Conservation (phyloP, 2,329 filamentous ascomycete species). For the Aspergillus fructus region DNA sequence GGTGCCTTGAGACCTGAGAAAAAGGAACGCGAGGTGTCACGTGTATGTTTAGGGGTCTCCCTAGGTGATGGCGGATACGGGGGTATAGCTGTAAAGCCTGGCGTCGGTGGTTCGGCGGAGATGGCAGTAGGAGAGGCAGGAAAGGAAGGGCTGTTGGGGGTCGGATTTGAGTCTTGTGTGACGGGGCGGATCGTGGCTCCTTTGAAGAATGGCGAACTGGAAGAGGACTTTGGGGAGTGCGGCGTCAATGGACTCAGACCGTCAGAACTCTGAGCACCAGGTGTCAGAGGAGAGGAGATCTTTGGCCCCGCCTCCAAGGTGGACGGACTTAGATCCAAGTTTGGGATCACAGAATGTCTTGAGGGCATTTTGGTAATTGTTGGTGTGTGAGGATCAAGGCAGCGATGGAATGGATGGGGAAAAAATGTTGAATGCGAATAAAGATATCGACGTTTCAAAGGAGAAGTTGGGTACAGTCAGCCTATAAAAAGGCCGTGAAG, state of each 20-base stretch:
- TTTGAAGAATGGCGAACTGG: slow-evolving; percentile 38
- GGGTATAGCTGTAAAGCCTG: slow-evolving; percentile 47
- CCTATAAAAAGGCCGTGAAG: background rate
- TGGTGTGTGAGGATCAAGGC: slow-evolving; percentile 12
- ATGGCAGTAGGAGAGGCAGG: slow-evolving; percentile 28
- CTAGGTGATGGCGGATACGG: slow-evolving; percentile 46
- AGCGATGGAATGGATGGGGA: background rate
- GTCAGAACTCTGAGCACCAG: slow-evolving; percentile 36
- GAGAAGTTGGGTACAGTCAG: background rate
- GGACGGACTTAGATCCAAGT: slow-evolving; percentile 37
- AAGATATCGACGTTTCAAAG: background rate
- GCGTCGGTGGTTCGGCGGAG: slow-evolving; percentile 34
- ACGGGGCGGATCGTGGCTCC: slow-evolving; percentile 43
- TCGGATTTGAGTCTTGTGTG: slow-evolving; percentile 35
- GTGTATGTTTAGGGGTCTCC: slow-evolving; percentile 40
- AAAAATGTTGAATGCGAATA: background rate
- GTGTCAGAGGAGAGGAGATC: slow-evolving; percentile 33
- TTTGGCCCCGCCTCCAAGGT: slow-evolving; percentile 31
- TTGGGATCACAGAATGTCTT: slow-evolving; percentile 36
- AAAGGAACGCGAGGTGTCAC: slow-evolving; percentile 47
- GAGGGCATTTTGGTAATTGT: slow-evolving; percentile 34
- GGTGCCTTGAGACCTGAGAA: slow-evolving; percentile 49
- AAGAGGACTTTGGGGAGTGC: slow-evolving; percentile 38
- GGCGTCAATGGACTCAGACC: slow-evolving; percentile 37
- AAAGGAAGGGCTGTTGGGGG: slow-evolving; percentile 27